Conservation (phyloP, 768 basidiomycete genomes). For the Rhizopogon salebrosus region DNA sequence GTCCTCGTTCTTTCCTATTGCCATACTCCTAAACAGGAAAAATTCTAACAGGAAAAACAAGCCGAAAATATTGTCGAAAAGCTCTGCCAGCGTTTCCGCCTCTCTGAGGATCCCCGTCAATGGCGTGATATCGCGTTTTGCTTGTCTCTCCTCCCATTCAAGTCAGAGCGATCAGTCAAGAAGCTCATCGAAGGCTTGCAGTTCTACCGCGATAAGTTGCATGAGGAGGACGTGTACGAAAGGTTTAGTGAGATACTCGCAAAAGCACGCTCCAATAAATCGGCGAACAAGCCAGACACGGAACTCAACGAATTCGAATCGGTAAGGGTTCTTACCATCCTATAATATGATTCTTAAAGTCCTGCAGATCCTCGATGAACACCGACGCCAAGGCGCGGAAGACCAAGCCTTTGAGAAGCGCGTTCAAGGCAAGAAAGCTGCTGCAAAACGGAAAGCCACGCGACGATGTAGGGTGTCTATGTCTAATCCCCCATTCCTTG, state of each 20-base stretch:
- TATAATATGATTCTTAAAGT: not conserved
- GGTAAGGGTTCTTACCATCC: constrained; percentile 32
- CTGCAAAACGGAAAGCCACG: constrained; percentile 70
- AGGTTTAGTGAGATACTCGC: constrained; percentile 86
- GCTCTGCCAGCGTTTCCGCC: constrained; percentile 90
- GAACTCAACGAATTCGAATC: constrained; percentile 94
- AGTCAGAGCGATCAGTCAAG: constrained; percentile 94
- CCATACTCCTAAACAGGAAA: not conserved
- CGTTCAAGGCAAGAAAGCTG: constrained; percentile 76
- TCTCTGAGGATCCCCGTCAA: constrained; percentile 84
- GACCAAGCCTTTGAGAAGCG: constrained; percentile 88
- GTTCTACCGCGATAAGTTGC: constrained; percentile 93
- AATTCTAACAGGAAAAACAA: constrained; percentile 78
- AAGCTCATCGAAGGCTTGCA: constrained; percentile 91
- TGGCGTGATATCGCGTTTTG: constrained; percentile 99
- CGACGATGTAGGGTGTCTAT: constrained; percentile 31
- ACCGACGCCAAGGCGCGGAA: constrained; percentile 81
- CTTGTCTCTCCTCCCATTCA: constrained; percentile 90
- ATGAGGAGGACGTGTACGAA: constrained; percentile 76
- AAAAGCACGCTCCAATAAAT: constrained; percentile 92
- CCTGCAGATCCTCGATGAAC: constrained; percentile 74
- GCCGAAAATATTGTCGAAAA: constrained; percentile 97
- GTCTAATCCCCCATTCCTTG: too few relatives aligned
- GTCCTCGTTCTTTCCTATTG: constrained; percentile 7
- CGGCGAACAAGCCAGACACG: constrained; percentile 85